Percentiles rank a stretch among this genome's conserved stretches.
Evolutionary conservation across 176 grass and related monocot genomes (phyloP).

Genomic region (Phragmites australis): DNA sequence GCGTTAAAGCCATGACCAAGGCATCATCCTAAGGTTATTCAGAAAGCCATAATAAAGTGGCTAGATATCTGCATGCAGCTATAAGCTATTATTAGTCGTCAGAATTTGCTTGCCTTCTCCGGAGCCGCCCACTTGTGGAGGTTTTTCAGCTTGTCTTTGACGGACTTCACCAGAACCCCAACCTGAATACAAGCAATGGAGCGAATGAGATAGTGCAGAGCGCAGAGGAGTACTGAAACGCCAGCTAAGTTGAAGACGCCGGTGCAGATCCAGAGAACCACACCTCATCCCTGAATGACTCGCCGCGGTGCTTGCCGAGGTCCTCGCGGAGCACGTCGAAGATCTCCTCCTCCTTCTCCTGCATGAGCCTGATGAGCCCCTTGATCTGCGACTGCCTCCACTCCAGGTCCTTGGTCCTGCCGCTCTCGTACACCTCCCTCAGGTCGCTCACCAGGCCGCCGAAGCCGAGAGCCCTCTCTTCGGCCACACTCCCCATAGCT

Average conservation of each 20-base stretch:
- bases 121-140: constrained; percentile 68
- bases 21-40: neutral
- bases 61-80: neutral
- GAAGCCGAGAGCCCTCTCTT: neutral
- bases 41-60: neutral
- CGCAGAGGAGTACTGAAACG: too few species aligned
- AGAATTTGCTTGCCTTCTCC: constrained; percentile 41
- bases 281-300: constrained; percentile 75
- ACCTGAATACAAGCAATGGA: constrained; percentile 36
- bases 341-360: constrained; percentile 66
- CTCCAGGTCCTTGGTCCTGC: constrained; percentile 51
- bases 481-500: constrained; percentile 1
- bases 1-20: neutral
- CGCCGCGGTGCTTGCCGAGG: constrained; percentile 60
- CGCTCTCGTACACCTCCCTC: constrained; percentile 48
- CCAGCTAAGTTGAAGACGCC: neutral
- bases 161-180: constrained; percentile 49
- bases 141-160: constrained; percentile 46
- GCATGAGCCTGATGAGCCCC: constrained; percentile 51
- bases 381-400: constrained; percentile 68
- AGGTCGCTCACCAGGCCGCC: constrained; percentile 31
- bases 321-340: constrained; percentile 58
- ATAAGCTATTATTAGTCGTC: neutral
- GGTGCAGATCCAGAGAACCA: neutral
- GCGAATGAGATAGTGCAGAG: neutral